Percentiles rank a stretch among this genome's conserved stretches.
phyloP scores from a whole-genome alignment of 345 rosid genomes.

The Camelina neglecta region DNA sequence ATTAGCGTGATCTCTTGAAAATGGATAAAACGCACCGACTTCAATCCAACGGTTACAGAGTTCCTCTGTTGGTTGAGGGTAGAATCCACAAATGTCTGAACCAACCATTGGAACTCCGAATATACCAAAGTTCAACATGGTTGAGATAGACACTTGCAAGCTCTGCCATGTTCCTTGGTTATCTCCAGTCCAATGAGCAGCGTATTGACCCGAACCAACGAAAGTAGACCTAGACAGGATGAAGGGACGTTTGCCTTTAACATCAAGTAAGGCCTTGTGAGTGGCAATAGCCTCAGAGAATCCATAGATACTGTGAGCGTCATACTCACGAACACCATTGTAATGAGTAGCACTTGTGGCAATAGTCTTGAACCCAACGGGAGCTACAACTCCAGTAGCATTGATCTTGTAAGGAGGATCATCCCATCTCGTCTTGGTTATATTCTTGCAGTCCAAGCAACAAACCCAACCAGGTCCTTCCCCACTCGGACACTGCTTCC shows the following conservation, averaged over 20 bases:
- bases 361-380: conserved; percentile 88
- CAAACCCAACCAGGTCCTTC: conserved; percentile 95
- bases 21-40: conserved; percentile 92
- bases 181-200: conserved; percentile 99
- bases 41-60: conserved; percentile 99
- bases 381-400: conserved; percentile 74
- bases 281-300: conserved; percentile 91
- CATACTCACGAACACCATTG: conserved; percentile 87
- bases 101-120: conserved; percentile 99
- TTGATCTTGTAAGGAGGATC: conserved; percentile 97
- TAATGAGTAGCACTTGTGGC: conserved; percentile 95
- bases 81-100: conserved; percentile 93
- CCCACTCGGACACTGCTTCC: conserved; percentile 72
- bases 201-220: conserved; percentile 89
- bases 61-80: conserved; percentile 90
- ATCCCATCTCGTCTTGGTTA: conserved; percentile 86
- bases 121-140: conserved; percentile 86
- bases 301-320: conserved; percentile 93
- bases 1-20: conserved; percentile 95
- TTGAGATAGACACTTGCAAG: conserved; percentile 85
- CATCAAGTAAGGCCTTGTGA: conserved; percentile 69
- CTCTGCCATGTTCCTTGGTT: conserved; percentile 94
- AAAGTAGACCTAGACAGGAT: conserved; percentile 82
- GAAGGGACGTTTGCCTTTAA: conserved; percentile 90
- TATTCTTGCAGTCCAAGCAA: conserved; percentile 98